Evolutionary conservation across 345 rosid genomes (phyloP).

Genomic region (Populus ilicifolia): DNA sequence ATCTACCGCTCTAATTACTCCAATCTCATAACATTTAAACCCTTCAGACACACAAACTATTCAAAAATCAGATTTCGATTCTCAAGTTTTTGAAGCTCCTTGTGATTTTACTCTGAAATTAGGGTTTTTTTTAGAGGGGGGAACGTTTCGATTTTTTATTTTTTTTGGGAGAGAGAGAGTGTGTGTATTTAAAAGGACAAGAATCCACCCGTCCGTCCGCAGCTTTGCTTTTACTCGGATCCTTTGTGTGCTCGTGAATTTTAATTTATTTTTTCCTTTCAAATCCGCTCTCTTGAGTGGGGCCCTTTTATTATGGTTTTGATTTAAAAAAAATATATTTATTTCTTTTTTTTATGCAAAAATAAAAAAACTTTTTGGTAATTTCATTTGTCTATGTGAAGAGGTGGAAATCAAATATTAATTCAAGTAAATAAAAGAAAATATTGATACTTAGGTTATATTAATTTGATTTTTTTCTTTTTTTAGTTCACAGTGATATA

Average conservation of each 20-base stretch:
- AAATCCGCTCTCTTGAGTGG: not conserved
- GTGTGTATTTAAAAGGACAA: not conserved
- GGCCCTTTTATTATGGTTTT: not conserved
- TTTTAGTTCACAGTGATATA: no score
- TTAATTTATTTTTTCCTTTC: not conserved
- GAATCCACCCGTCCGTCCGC: not conserved
- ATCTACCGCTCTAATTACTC: conserved; percentile 8
- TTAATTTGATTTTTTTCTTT: no score
- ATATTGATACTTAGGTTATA: not conserved
- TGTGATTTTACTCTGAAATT: not conserved
- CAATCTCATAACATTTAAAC: conserved; percentile 35
- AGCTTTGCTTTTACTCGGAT: not conserved
- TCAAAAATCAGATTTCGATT: not conserved
- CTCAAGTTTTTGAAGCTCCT: not conserved
- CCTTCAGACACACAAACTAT: conserved; percentile 11
- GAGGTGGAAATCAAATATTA: not conserved
- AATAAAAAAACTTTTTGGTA: not conserved
- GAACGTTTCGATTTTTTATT: not conserved
- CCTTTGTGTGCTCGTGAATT: not conserved
- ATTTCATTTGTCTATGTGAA: not conserved
- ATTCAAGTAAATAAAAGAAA: no score
- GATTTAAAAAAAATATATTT: not conserved
- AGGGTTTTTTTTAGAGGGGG: conserved; percentile 20
- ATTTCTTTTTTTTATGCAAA: not conserved
- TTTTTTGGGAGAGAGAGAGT: not conserved